A percentile compares a stretch with the other conserved stretches of the same genome.
Evolutionary conservation across 2,329 filamentous ascomycete genomes (phyloP).

Genomic region (Fusarium nelsonii): DNA sequence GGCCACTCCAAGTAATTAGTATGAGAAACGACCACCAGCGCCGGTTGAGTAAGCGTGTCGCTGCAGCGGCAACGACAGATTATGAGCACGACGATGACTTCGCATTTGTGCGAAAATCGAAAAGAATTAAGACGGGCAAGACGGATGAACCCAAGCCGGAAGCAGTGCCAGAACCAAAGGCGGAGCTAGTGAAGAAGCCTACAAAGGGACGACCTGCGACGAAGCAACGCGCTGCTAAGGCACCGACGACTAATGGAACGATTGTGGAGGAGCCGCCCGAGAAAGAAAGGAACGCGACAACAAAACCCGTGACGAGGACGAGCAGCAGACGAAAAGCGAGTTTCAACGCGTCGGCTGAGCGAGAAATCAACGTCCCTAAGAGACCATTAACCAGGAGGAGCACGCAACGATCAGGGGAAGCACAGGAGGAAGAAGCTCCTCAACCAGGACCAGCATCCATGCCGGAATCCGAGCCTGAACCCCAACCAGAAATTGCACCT

Average conservation of each 20-base stretch:
- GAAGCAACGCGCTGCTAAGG: constrained; percentile 53
- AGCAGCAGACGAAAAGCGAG: constrained; percentile 57
- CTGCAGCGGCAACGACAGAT: constrained; percentile 57
- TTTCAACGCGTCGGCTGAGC: constrained; percentile 55
- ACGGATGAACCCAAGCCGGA: constrained; percentile 59
- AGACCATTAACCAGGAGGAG: constrained; percentile 56
- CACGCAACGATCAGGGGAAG: constrained; percentile 59
- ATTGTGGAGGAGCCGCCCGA: constrained; percentile 33
- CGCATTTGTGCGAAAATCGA: constrained; percentile 76
- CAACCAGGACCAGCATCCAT: constrained; percentile 1
- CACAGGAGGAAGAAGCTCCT: constrained; percentile 44
- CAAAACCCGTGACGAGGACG: constrained; percentile 47
- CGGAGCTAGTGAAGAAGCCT: constrained; percentile 59
- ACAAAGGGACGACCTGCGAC: constrained; percentile 49
- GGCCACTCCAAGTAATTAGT: constrained; percentile 75
- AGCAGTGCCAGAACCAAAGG: constrained; percentile 47
- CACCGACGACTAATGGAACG: constrained; percentile 46
- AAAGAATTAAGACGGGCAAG: constrained; percentile 65
- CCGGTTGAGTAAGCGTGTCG: constrained; percentile 73
- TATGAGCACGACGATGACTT: constrained; percentile 85
- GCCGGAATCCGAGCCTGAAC: background rate
- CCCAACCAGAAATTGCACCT: background rate
- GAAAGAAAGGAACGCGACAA: constrained; percentile 32
- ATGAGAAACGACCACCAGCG: constrained; percentile 74
- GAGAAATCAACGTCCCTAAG: constrained; percentile 56